Base-by-base conservation (phyloP, 345 rosid genomes). In the Alliaria petiolata region DNA sequence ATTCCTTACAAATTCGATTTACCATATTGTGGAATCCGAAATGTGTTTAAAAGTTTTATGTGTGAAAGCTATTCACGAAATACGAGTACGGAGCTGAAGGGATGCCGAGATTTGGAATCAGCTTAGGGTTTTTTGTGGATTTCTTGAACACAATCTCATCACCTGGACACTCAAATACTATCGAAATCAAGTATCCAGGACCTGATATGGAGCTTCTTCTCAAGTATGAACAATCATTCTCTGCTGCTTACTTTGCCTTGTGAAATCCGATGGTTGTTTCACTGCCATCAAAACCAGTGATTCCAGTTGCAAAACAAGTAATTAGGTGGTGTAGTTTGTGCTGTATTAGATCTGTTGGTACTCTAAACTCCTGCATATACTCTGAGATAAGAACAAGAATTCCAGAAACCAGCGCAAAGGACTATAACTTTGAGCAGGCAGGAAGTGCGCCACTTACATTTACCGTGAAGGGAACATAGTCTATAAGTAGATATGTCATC, bases 131-230 rank as follows among this genome's bases (percentile, higher is more conserved):
- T 36, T 77, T 93, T 74, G 89, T 85, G 3, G 95, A 91, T 75
- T 89, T 95, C 86, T 84, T 93, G 83, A 93, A 85, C 82, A 86
- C 98, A 3, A 91, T 93, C 74, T 87, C 95, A 6, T 84, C 80
- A 25, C 95, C 96, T 11, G 98, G 97, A 22, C 85, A 76, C 71
- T 78, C 92, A 6, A 81, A 77, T 77, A 77, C 81, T 12, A 83
- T 91, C 7, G 98, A 93, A 56, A 86, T 93, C 47, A 90, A 69
- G 55, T 91, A 93, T 77, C 96, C 98, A 19, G 98, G 98, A 25
- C 90, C 97, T 43, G 98, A 93, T 74, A 87, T 91, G 98, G 90
- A 91, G 81, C 95, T 93, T 69, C 95, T 91, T 77, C 77, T 93
- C 86, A 89, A 85, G 98, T 93, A 87, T 58, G 77, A 42, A 36